Evolutionary conservation across 2,329 filamentous ascomycete species (phyloP).

Genomic region (Mycosphaerelloides madeirae): DNA sequence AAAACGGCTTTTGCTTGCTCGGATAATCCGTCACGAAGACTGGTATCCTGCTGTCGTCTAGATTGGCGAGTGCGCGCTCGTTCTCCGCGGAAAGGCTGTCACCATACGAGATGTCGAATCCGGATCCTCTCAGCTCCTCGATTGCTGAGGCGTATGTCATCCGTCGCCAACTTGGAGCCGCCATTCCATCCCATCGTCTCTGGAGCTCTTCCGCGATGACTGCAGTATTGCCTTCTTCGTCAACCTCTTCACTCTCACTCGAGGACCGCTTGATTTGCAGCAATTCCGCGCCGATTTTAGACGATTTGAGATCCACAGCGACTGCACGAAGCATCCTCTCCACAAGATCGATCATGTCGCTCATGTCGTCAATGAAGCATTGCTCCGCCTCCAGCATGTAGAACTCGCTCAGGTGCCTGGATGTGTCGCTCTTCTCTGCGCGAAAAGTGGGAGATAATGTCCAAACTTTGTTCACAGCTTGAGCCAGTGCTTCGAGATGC

Average conservation of each 20-base stretch:
- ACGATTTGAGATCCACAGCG: conserved; percentile 47
- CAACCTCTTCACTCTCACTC: conserved; percentile 35
- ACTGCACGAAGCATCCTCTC: conserved; percentile 68
- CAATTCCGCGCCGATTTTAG: conserved; percentile 53
- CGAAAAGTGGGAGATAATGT: conserved; percentile 89
- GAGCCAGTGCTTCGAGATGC: conserved; percentile 86
- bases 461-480: conserved; percentile 88
- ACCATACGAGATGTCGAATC: conserved; percentile 54
- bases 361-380: conserved; percentile 67
- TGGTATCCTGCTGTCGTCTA: conserved; percentile 60
- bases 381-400: conserved; percentile 97
- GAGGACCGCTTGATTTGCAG: conserved; percentile 26
- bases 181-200: conserved; percentile 67
- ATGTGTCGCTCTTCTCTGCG: conserved; percentile 88
- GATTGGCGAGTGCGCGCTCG: conserved; percentile 76
- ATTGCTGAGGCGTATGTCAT: conserved; percentile 81
- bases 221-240: conserved; percentile 27
- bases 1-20: conserved; percentile 85
- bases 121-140: conserved; percentile 54
- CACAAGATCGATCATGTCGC: conserved; percentile 69
- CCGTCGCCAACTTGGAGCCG: conserved; percentile 71
- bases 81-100: conserved; percentile 82
- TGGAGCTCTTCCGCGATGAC: conserved; percentile 52
- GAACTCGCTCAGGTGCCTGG: conserved; percentile 91
- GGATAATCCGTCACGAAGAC: conserved; percentile 94